phyloP scores from a whole-genome alignment of 371 early-diverging fungal species.

The Zychaea mexicana region DNA sequence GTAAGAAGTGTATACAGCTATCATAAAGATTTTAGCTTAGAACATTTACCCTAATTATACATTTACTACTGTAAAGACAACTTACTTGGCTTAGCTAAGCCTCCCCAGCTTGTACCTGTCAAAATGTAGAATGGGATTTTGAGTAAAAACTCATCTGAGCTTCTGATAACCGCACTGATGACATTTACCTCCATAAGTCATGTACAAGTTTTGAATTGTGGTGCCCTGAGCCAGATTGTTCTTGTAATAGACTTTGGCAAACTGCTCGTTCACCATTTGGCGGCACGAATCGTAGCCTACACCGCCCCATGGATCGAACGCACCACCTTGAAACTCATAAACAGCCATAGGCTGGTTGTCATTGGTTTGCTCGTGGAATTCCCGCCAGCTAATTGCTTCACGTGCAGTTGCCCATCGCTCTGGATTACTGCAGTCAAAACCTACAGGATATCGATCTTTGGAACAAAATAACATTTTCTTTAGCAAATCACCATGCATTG shows the following conservation, averaged over 20 bases:
- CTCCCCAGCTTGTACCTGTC: constrained; percentile 19
- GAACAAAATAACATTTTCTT: too few relatives aligned
- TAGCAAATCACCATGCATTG: too few relatives aligned
- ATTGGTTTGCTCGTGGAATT: constrained; percentile 8
- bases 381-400: too few relatives aligned
- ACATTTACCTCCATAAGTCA: constrained; percentile 11
- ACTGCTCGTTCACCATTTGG: constrained; percentile 12
- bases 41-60: too few relatives aligned
- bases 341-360: constrained; percentile 4
- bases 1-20: constrained; percentile 16
- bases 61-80: neutral
- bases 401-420: constrained; percentile 8
- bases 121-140: too few relatives aligned
- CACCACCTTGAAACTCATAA: constrained; percentile 16
- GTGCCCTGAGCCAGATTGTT: constrained; percentile 17
- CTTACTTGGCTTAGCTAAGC: constrained; percentile 13
- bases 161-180: too few relatives aligned
- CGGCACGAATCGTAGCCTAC: constrained; percentile 11
- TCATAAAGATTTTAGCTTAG: too few relatives aligned
- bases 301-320: constrained; percentile 15
- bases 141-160: too few relatives aligned
- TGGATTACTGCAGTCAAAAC: constrained; percentile 18
- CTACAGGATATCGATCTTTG: constrained; percentile 11
- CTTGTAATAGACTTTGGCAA: constrained; percentile 18
- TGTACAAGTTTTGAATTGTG: constrained; percentile 17